Evolutionary conservation across 2,329 filamentous ascomycete genomes (phyloP).

Genomic region (Stachybotrys elegans): DNA sequence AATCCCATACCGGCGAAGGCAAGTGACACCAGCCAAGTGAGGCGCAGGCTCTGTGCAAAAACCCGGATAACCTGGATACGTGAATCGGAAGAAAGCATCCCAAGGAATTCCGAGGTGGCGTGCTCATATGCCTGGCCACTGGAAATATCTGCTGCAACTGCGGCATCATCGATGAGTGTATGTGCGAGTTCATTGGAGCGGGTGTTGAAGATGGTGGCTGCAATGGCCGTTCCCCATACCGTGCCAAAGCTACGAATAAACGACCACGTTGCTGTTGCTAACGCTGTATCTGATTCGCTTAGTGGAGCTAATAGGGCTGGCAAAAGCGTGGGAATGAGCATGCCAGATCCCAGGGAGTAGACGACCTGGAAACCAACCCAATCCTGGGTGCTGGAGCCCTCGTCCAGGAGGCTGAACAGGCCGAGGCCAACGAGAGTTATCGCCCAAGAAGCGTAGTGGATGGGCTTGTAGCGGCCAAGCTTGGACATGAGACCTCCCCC

Average conservation of each 20-base stretch:
- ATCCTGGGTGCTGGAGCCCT: slow-evolving; percentile 24
- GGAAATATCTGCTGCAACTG: slow-evolving; percentile 6
- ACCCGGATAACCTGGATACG: slow-evolving; percentile 14
- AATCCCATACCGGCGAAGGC: slow-evolving; percentile 19
- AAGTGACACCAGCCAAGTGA: slow-evolving; percentile 22
- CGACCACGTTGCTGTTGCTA: slow-evolving; percentile 33
- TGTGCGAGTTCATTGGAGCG: slow-evolving; percentile 7
- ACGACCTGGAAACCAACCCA: slow-evolving; percentile 40
- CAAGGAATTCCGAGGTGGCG: slow-evolving; percentile 17
- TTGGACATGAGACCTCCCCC: slow-evolving; percentile 21
- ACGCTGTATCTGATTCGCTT: slow-evolving; percentile 28
- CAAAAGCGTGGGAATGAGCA: slow-evolving; percentile 34
- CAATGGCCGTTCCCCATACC: slow-evolving; percentile 41
- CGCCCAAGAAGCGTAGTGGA: slow-evolving; percentile 28
- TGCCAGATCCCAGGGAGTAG: slow-evolving; percentile 33
- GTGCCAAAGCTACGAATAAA: slow-evolving; percentile 43
- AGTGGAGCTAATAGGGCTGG: slow-evolving; percentile 37
- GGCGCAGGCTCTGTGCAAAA: slow-evolving; percentile 8
- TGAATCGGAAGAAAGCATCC: no score
- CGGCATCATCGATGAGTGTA: slow-evolving; percentile 6
- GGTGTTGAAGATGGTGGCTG: slow-evolving; percentile 29
- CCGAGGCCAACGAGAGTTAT: slow-evolving; percentile 34
- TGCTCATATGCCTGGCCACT: slow-evolving; percentile 19
- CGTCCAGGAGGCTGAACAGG: slow-evolving; percentile 33
- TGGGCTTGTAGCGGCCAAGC: slow-evolving; percentile 22